Evolutionary conservation across 768 basidiomycete species (phyloP).

Genomic region (Vararia minispora): DNA sequence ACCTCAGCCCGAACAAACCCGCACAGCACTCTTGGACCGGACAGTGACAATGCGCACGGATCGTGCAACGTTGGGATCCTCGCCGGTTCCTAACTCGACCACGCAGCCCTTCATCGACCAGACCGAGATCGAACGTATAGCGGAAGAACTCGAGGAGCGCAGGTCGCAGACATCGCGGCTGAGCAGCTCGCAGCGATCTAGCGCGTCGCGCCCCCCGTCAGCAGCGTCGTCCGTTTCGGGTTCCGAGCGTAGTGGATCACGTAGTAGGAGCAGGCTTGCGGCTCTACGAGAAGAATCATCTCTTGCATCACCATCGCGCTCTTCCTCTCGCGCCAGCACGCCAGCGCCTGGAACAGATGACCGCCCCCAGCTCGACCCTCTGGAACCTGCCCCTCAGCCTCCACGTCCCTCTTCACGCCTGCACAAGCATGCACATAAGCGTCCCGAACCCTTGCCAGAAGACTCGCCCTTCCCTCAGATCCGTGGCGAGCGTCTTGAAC

Average conservation of each 20-base stretch:
- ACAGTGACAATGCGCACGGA: constrained; percentile 48
- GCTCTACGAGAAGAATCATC: too few relatives aligned
- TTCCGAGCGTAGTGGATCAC: constrained; percentile 1
- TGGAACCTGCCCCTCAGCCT: background rate
- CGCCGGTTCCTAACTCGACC: constrained; percentile 16
- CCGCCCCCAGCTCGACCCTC: background rate
- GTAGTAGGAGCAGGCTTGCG: background rate
- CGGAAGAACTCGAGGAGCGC: constrained; percentile 55
- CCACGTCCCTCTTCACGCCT: constrained; percentile 8
- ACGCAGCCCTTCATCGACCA: constrained; percentile 36
- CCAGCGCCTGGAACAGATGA: background rate
- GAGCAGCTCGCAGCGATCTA: constrained; percentile 7
- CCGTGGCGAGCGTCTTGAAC: constrained; percentile 65
- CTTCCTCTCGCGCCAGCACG: background rate
- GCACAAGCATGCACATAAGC: constrained; percentile 5
- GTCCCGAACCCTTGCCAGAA: constrained; percentile 17
- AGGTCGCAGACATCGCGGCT: constrained; percentile 30
- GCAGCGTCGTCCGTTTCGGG: constrained; percentile 9
- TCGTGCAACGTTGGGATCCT: constrained; percentile 39
- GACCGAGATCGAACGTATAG: constrained; percentile 52
- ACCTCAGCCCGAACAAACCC: constrained; percentile 25
- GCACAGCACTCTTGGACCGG: constrained; percentile 23
- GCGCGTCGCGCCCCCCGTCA: constrained; percentile 9
- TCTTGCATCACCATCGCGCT: background rate
- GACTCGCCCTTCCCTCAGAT: constrained; percentile 77